phyloP scores from a whole-genome alignment of 768 basidiomycete genomes.

The Mycena epipterygia region DNA sequence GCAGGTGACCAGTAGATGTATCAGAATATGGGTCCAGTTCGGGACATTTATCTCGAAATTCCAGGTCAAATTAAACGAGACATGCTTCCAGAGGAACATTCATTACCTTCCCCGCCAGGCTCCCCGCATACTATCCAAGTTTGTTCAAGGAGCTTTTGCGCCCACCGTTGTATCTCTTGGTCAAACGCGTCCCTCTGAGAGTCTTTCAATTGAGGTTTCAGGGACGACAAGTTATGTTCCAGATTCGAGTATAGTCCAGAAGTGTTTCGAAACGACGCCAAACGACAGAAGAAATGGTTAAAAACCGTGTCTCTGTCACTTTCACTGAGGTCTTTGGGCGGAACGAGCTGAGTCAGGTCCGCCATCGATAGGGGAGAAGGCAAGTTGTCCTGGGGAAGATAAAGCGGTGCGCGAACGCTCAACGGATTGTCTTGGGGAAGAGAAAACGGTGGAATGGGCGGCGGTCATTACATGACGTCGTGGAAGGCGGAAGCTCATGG shows the following conservation, averaged over 20 bases:
- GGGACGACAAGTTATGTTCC: slow-evolving; percentile 47
- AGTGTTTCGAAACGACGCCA: slow-evolving; percentile 63
- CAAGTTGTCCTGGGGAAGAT: neutral
- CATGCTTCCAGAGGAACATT: neutral
- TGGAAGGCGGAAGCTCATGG: neutral
- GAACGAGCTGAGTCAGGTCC: slow-evolving; percentile 38
- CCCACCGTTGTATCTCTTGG: slow-evolving; percentile 58
- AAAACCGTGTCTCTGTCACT: slow-evolving; percentile 54
- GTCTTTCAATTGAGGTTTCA: slow-evolving; percentile 26
- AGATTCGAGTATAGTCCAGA: slow-evolving; percentile 53
- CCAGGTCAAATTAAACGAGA: slow-evolving; percentile 12
- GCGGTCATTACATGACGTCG: too few species aligned
- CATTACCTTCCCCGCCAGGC: slow-evolving; percentile 54
- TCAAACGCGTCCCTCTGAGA: slow-evolving; percentile 47
- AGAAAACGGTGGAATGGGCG: too few species aligned
- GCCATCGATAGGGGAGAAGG: neutral
- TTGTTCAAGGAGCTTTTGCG: slow-evolving; percentile 56
- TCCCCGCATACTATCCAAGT: slow-evolving; percentile 61
- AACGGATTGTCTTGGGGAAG: too few species aligned
- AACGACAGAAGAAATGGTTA: slow-evolving; percentile 56
- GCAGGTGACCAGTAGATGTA: slow-evolving; percentile 59
- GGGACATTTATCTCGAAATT: slow-evolving; percentile 58
- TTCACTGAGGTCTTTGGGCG: slow-evolving; percentile 56
- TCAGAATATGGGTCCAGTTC: slow-evolving; percentile 57
- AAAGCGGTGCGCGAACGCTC: too few species aligned